Conservation (phyloP, 2,329 filamentous ascomycete genomes). For the Thermothelomyces thermophilus region DNA sequence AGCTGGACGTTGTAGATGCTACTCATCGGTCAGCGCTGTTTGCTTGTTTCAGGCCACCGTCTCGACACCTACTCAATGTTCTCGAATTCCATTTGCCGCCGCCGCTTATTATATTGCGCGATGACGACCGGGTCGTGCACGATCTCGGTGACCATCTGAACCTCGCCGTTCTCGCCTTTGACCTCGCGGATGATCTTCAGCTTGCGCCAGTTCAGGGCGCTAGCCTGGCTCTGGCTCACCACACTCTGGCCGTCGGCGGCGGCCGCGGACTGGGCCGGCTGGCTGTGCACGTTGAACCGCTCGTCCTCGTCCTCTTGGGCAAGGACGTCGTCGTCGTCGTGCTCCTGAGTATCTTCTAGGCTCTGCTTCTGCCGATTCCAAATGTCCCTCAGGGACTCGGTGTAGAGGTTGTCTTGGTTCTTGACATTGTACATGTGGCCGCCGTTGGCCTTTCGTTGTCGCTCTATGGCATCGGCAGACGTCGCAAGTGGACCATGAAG, state of each 20-base stretch:
- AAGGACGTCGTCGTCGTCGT: conserved; percentile 55
- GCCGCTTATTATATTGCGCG: conserved; percentile 76
- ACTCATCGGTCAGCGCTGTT: conserved; percentile 14
- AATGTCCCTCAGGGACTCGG: conserved; percentile 82
- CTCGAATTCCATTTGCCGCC: conserved; percentile 59
- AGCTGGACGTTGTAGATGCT: conserved; percentile 55
- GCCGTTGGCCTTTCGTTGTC: conserved; percentile 80
- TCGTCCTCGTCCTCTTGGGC: conserved; percentile 57
- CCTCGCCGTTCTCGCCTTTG: conserved; percentile 54
- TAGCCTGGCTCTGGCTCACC: conserved; percentile 64
- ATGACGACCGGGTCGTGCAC: conserved; percentile 82
- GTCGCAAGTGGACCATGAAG: conserved; percentile 59
- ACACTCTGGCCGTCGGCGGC: conserved; percentile 76
- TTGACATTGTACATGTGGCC: conserved; percentile 98
- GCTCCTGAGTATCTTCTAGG: conserved; percentile 64
- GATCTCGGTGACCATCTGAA: conserved; percentile 54
- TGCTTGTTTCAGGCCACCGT: background rate
- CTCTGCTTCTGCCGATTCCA: conserved; percentile 84
- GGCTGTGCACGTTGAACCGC: conserved; percentile 64
- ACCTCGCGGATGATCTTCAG: conserved; percentile 65
- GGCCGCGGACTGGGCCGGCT: conserved; percentile 62
- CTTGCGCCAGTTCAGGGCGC: conserved; percentile 60
- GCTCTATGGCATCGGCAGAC: conserved; percentile 77
- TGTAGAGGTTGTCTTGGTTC: conserved; percentile 85
- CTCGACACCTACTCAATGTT: conserved; percentile 63